A percentile compares a stretch with the other conserved stretches of the same genome.
phyloP scores from a whole-genome alignment of 2,329 filamentous ascomycete genomes.

The Botrytis fabae region DNA sequence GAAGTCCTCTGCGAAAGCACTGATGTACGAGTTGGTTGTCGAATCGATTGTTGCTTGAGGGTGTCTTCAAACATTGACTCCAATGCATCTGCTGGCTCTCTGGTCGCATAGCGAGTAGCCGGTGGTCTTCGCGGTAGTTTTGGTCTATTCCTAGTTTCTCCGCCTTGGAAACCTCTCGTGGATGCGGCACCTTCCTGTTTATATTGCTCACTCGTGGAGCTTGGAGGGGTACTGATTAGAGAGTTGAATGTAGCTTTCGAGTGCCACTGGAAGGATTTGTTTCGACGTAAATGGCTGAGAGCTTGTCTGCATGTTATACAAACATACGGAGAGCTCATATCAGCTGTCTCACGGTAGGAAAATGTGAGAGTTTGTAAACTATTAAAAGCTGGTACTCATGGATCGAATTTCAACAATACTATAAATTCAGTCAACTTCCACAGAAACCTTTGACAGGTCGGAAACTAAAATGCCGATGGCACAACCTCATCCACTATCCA shows the following conservation, averaged over 20 bases:
- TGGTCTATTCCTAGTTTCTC: background rate
- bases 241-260: constrained; percentile 36
- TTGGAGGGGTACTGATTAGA: constrained; percentile 15
- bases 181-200: constrained; percentile 7
- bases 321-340: constrained; percentile 37
- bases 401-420: background rate
- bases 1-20: constrained; percentile 14
- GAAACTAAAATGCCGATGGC: background rate
- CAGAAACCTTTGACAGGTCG: background rate
- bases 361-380: background rate
- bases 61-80: constrained; percentile 40
- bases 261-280: constrained; percentile 29
- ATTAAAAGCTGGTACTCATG: background rate
- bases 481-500: background rate
- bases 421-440: background rate
- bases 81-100: constrained; percentile 34
- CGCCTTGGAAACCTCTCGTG: background rate
- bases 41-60: constrained; percentile 25
- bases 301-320: constrained; percentile 38
- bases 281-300: constrained; percentile 27
- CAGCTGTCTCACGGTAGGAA: constrained; percentile 9
- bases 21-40: constrained; percentile 8
- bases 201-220: constrained; percentile 5
- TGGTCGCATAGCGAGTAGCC: background rate
- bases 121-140: background rate